Conservation (phyloP, 1,284 basidiomycete species). For the Fomes fomentarius region DNA sequence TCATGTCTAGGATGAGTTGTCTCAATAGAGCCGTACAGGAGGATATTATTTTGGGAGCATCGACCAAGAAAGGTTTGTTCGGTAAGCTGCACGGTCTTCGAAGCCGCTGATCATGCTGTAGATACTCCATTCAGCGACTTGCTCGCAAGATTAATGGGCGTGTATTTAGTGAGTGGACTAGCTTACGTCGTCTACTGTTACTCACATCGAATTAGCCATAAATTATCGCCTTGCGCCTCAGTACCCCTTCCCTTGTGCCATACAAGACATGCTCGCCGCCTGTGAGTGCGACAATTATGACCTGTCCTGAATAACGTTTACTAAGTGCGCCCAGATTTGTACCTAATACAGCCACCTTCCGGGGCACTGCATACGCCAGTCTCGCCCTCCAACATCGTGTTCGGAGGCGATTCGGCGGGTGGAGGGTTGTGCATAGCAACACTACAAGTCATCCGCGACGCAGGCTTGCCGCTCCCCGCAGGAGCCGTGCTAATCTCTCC, state of each 20-base stretch:
- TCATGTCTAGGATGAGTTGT: background rate
- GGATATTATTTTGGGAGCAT: conserved; percentile 85
- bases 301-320: too few species aligned
- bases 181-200: too few species aligned
- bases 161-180: conserved; percentile 66
- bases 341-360: conserved; percentile 66
- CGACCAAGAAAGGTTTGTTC: conserved; percentile 68
- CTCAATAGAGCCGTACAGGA: conserved; percentile 41
- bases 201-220: conserved; percentile 61
- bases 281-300: conserved; percentile 56
- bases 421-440: conserved; percentile 87
- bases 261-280: conserved; percentile 87
- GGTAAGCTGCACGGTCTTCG: conserved; percentile 14
- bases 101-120: conserved; percentile 34
- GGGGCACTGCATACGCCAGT: conserved; percentile 77
- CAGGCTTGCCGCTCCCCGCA: conserved; percentile 81
- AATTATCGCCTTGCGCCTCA: conserved; percentile 93
- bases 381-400: conserved; percentile 80
- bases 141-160: conserved; percentile 91
- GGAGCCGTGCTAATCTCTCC: conserved; percentile 87
- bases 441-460: conserved; percentile 91
- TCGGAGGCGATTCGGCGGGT: conserved; percentile 94
- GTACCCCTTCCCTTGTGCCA: conserved; percentile 95
- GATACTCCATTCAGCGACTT: conserved; percentile 83
- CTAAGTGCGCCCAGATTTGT: conserved; percentile 57